Percentiles rank a stretch among this genome's conserved stretches.
Conservation (phyloP, 2,329 filamentous ascomycete species). For the Ceratocystis cacaofunesta region DNA sequence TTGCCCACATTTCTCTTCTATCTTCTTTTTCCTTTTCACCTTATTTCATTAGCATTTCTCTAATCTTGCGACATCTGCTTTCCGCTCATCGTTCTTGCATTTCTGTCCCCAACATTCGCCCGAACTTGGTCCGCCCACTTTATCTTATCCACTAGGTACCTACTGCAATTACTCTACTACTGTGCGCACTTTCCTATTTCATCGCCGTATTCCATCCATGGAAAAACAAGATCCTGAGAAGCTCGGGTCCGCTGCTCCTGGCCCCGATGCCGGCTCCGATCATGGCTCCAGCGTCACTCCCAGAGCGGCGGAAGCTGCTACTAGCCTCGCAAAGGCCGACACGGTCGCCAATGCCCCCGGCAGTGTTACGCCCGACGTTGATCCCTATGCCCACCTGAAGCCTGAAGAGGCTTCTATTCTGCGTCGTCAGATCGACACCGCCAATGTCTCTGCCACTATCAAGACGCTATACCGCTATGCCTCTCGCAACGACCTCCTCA, state of each 20-base stretch:
- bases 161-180: background rate
- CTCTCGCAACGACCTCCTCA: slow-evolving; percentile 46
- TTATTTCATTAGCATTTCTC: background rate
- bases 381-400: slow-evolving; percentile 48
- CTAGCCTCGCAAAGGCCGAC: background rate
- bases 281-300: background rate
- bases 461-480: slow-evolving; percentile 56
- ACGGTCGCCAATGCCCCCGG: background rate
- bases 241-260: background rate
- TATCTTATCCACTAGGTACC: background rate
- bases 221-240: background rate
- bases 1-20: background rate
- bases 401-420: slow-evolving; percentile 51
- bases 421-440: slow-evolving; percentile 51
- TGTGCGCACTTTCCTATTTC: background rate
- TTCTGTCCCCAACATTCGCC: background rate
- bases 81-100: background rate
- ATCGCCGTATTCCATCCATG: background rate
- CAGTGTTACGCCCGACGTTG: slow-evolving; percentile 22
- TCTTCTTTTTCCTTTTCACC: background rate
- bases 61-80: background rate
- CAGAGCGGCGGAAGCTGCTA: background rate
- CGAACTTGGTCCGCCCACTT: background rate
- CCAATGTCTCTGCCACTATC: slow-evolving; percentile 48
- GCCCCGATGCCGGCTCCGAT: background rate